Evolutionary conservation across 2,329 filamentous ascomycete species (phyloP), one percentile per base, ranked within the genome.

Genomic region (Didymella arachidicola): DNA sequence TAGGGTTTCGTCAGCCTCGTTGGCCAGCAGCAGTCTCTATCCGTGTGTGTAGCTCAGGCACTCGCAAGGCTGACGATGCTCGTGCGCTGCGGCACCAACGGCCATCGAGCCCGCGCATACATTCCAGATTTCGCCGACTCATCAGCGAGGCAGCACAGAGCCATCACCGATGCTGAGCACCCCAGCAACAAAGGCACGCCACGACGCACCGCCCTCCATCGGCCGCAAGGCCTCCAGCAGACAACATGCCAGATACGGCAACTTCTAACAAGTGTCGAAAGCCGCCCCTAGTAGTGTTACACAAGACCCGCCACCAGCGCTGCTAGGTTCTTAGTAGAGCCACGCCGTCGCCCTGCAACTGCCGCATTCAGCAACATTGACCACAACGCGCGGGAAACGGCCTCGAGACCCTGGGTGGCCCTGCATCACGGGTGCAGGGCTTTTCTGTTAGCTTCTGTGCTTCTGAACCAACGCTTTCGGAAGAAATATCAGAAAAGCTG

Each of bases 121-220:
- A 22, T 22, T 22, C 3, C 22, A 36, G 45, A 26, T 39, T 39
- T 2, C 30, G 43, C 55, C 55, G 55, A 58, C 30, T 49, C 18
- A 58, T 58, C 55, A 49, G 55, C 55, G 55, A 58, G 30, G n/a
- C 44, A 39, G 22, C 43, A 53, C 55, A 58, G 55, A 58, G 52
- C 27, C 55, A 58, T 58, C 56, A 34, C 50, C 50, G 56, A 6
- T 5, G 1, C 19, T 14, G 4, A 14, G 25, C 22, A 27, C 25
- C 25, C 22, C 38, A 25, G 38, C 19, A 41, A 5, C 38, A 41
- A 41, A 41, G 18, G 10, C 38, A 39, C n/a, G 18, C 38, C 10
- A 19, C 18, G 14, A 22, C 18, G 4, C n/a, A n/a, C 38, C 11
- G 11, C 14, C 11, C 10, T n/a, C n/a, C n/a, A n/a, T n/a, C n/a